A percentile compares a stretch with the other conserved stretches of the same genome.
These are phyloP conservation scores for Pyricularia pennisetigena DNA, from an alignment of 2,329 filamentous ascomycete species.

Conservation along the genomic window DNA sequence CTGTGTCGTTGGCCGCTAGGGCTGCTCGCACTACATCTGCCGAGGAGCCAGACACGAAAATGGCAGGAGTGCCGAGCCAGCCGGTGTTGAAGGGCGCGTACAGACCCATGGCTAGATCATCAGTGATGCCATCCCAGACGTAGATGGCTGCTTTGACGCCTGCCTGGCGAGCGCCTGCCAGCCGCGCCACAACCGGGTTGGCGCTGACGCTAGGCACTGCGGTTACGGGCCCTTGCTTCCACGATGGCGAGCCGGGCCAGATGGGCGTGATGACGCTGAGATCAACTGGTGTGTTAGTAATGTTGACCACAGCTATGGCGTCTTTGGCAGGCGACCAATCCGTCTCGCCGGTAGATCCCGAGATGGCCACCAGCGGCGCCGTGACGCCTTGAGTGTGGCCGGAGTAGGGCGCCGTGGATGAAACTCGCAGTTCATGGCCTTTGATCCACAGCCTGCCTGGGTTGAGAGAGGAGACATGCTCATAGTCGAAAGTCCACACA, in stretches of 20 bases:
- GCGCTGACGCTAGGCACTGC: not conserved
- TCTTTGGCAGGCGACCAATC: not conserved
- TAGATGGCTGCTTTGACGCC: conserved; percentile 3
- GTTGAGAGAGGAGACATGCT: not conserved
- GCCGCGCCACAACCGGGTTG: not conserved
- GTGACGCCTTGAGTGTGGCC: not conserved
- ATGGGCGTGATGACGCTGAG: not conserved
- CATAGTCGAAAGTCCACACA: not conserved
- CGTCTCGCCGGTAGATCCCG: not conserved
- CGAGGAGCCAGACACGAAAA: not conserved
- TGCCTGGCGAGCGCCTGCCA: not conserved
- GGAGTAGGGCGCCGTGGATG: not conserved
- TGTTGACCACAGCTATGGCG: conserved; percentile 1
- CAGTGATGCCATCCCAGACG: conserved; percentile 2
- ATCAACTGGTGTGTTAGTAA: not conserved
- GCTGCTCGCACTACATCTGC: not conserved
- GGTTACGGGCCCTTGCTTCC: not conserved
- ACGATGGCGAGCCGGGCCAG: not conserved
- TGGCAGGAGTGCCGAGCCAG: not conserved
- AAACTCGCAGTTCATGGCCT: not conserved
- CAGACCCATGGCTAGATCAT: not conserved
- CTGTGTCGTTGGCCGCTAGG: not conserved
- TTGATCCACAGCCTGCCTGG: not conserved
- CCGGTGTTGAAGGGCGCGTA: conserved; percentile 2
- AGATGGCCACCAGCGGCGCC: not conserved